phyloP scores from a whole-genome alignment of 805 yeast species.

The Starmera pachycereana region DNA sequence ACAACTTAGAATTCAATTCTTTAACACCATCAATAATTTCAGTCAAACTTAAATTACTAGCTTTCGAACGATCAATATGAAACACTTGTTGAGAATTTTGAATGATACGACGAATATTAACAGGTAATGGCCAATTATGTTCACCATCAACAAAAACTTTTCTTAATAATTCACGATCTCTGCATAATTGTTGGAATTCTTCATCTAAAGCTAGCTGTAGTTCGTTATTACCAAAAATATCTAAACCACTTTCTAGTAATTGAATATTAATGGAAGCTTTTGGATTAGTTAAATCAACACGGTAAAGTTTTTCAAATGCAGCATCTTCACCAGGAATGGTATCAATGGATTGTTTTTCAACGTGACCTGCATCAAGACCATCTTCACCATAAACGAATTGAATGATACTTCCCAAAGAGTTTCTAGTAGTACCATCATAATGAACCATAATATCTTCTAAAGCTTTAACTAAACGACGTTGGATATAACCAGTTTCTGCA shows the following conservation, averaged over 20 bases:
- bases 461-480: slow-evolving; percentile 95
- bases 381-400: slow-evolving; percentile 98
- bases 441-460: slow-evolving; percentile 96
- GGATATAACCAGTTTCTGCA: slow-evolving; percentile 97
- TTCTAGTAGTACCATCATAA: slow-evolving; percentile 96
- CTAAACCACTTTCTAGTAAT: slow-evolving; percentile 79
- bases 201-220: slow-evolving; percentile 72
- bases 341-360: slow-evolving; percentile 91
- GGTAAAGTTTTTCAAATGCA: slow-evolving; percentile 73
- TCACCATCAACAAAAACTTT: slow-evolving; percentile 89
- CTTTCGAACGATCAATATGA: slow-evolving; percentile 83
- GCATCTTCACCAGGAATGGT: slow-evolving; percentile 89
- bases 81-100: slow-evolving; percentile 97
- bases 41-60: slow-evolving; percentile 79
- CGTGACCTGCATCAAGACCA: slow-evolving; percentile 97
- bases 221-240: slow-evolving; percentile 80
- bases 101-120: slow-evolving; percentile 88
- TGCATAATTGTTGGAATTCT: slow-evolving; percentile 69
- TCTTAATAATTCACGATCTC: slow-evolving; percentile 76
- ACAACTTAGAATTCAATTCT: slow-evolving; percentile 52
- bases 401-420: slow-evolving; percentile 91
- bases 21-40: slow-evolving; percentile 71
- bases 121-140: slow-evolving; percentile 95
- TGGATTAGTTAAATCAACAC: slow-evolving; percentile 76
- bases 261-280: slow-evolving; percentile 56